Evolutionary conservation across 139 green algal genomes (phyloP), one percentile per base, ranked within the genome.

Genomic region (Chlamydomonas schloesseri): DNA sequence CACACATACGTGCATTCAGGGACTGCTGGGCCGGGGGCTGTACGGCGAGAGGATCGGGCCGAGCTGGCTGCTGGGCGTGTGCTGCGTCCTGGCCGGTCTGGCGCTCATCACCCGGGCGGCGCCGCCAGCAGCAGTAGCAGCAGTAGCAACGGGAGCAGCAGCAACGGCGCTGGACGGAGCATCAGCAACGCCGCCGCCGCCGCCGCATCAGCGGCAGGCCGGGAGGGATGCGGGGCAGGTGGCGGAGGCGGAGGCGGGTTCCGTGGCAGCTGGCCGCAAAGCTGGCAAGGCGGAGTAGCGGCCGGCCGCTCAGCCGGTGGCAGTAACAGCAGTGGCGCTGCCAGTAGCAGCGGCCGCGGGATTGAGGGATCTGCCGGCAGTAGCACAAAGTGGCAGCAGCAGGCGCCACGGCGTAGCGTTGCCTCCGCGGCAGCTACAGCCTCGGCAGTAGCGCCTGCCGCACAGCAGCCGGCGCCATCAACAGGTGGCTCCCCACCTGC

Each of bases 31-130:
- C 10, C 69, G 67, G 18, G 23, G 42, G 55, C 81, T 92, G 70
- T 92, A 87, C 81, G 81, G 81, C 50, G 86, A 92, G 86, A 13
- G 23, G 37, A 55, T 90, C 13, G 85, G 70, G 15, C 0, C 9
- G 24, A 53, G 64, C 11, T 92, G 89, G 89, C 47, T 58, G 31
- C 17, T 70, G 69, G 89, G 89, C 23, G 88, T 89, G 18, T 42
- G 36, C 2, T 60, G 70, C 34, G 69, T 92, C 14, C 68, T 83
- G 24, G 20, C 53, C 36, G 89, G 89, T 6, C 37, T 87, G 24
- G 5, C 46, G 17, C 81, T 90, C 36, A 85, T 92, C 62, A 87
- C 46, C 3, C 4, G 15, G 31, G 78, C 86, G 34, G 68, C 84
- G 26, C 57, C 73, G 11, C 50, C 65, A 21, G 17, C 67, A 24